These are phyloP conservation scores for Spathaspora sp. DNA, from an alignment of 805 yeast species.

Conservation along the genomic window DNA sequence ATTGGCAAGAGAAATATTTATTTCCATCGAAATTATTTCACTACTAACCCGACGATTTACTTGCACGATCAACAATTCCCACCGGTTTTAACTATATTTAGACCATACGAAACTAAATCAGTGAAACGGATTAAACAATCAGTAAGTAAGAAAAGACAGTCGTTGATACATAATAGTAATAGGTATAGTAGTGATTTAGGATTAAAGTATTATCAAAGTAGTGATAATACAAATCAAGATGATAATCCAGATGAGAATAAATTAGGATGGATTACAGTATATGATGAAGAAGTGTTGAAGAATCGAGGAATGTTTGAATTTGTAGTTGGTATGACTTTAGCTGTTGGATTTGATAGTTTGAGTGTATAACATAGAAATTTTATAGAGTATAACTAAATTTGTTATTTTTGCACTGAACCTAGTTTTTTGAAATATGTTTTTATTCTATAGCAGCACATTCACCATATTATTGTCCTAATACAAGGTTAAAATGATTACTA, in stretches of 20 bases:
- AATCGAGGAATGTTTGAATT: constrained; percentile 50
- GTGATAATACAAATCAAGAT: constrained; percentile 58
- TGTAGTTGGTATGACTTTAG: constrained; percentile 50
- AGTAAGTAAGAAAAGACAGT: constrained; percentile 18
- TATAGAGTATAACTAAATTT: no score
- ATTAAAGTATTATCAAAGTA: constrained; percentile 37
- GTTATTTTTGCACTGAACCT: no score
- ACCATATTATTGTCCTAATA: no score
- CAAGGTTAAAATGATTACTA: no score
- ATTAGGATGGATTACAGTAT: constrained; percentile 63
- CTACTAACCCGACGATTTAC: constrained; percentile 14
- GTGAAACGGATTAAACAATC: constrained; percentile 36
- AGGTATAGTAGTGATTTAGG: constrained; percentile 5
- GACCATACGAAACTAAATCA: constrained; percentile 37
- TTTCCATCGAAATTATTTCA: constrained; percentile 32
- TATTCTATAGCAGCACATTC: no score
- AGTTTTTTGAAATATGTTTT: no score
- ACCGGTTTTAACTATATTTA: constrained; percentile 34
- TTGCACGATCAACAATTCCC: constrained; percentile 12
- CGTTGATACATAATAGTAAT: neutral
- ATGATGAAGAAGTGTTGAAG: constrained; percentile 38
- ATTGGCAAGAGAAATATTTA: constrained; percentile 34
- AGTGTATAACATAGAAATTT: neutral
- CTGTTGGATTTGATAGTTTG: constrained; percentile 37
- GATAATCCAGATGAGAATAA: constrained; percentile 60